Evolutionary conservation across 768 basidiomycete species (phyloP), one percentile per base, ranked within the genome.

Genomic region (Agrocybe chaxingu): DNA sequence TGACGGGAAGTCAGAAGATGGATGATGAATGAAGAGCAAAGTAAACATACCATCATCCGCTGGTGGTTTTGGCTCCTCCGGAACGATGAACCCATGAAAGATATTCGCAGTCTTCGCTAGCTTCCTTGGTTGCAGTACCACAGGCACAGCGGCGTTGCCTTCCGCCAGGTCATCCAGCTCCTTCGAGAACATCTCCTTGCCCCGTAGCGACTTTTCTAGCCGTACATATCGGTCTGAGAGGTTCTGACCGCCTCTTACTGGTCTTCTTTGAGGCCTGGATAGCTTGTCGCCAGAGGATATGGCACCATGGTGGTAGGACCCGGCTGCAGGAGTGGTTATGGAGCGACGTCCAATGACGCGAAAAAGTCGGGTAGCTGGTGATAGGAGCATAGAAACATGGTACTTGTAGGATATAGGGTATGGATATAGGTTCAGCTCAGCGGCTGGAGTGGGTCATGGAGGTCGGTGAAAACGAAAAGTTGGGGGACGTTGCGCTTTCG

Each of bases 21-120:
- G 36, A 9, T 4, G 4, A 45, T 9, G 24, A 24, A 44, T 38
- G 18, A 31, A 8, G 52, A 43, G 18, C 16, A 6, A 45, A 10
- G 19, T n/a, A 9, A 8, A 64, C 78, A 19, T 54, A 85, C 88
- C 88, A 62, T 91, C 88, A 42, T 82, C 72, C 47, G 73, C 76
- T 2, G 88, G 89, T 1, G 78, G 73, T 39, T 66, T 74, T 0
- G 89, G 89, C 51, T 78, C 67, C 54, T 78, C 69, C 2, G 89
- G 87, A 54, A 92, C 68, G 24, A 72, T 62, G 10, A 85, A 69
- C 3, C 85, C 85, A 56, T 65, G 62, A 57, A 85, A 85, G 4
- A 61, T 69, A 33, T 66, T 56, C 19, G 47, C 31, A 38, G 45
- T 32, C 41, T 55, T 57, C 35, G 30, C 34, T 36, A 24, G 44